Conservation (phyloP, 768 basidiomycete genomes). For the Podaxis pistillaris region DNA sequence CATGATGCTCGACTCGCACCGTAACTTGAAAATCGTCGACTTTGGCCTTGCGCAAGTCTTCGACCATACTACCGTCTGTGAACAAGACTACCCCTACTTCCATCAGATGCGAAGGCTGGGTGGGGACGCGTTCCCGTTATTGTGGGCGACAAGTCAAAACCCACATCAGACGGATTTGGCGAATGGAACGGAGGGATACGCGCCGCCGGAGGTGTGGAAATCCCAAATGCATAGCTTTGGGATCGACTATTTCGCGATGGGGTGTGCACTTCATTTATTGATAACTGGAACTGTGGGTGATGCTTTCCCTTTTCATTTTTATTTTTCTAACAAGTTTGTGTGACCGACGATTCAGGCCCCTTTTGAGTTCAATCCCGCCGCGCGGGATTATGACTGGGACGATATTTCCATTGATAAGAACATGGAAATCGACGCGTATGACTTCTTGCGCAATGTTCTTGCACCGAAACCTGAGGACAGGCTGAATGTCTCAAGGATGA, state of each 20-base stretch:
- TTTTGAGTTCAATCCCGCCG: neutral
- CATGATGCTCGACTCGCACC: slow-evolving; percentile 14
- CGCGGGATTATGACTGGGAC: slow-evolving; percentile 1
- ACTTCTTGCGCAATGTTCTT: slow-evolving; percentile 9
- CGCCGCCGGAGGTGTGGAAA: slow-evolving; percentile 11
- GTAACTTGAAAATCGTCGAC: slow-evolving; percentile 15
- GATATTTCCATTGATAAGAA: slow-evolving; percentile 8
- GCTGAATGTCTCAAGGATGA: slow-evolving; percentile 7
- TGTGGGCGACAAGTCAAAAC: slow-evolving; percentile 11
- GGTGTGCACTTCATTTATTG: slow-evolving; percentile 9
- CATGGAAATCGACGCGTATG: slow-evolving; percentile 7
- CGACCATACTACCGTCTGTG: slow-evolving; percentile 5
- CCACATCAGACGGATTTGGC: slow-evolving; percentile 12
- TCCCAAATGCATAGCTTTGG: slow-evolving; percentile 12
- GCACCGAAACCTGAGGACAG: neutral
- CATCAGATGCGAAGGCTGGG: neutral
- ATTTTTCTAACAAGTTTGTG: neutral
- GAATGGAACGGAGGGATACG: slow-evolving; percentile 11
- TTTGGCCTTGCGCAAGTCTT: slow-evolving; percentile 15
- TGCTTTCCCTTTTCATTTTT: neutral
- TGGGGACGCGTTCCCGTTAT: slow-evolving; percentile 4
- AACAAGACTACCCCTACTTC: slow-evolving; percentile 1
- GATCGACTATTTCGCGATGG: slow-evolving; percentile 13
- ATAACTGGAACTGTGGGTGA: slow-evolving; percentile 5
- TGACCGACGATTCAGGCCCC: neutral